Base-by-base conservation (phyloP, 139 green algal species). In the Chlamydomonas applanata region DNA sequence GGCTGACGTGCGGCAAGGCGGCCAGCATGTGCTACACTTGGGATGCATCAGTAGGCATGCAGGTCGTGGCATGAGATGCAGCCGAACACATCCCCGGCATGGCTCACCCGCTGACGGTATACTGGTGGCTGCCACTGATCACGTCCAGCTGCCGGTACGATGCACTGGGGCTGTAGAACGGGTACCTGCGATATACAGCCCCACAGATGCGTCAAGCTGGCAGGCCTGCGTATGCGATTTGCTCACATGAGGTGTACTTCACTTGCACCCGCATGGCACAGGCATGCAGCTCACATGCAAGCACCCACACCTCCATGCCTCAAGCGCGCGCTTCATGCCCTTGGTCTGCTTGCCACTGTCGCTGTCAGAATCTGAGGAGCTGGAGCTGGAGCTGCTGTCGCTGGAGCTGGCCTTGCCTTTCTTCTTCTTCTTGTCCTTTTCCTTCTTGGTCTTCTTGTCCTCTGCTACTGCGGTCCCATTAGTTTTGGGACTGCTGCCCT, bases 101-200 rank as follows among this genome's bases (percentile, higher is more conserved):
- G 30, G 29, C 71, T 77, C 29, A 87, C 82, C 83, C 83, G 36
- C 69, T 75, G 52, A 89, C 69, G 20, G 77, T 78, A 70, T 85
- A 89, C 16, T 83, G 80, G 53, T 89, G 83, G n/a, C 74, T 85
- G 46, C 83, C 69, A 7, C 71, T 75, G 4, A 89, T 36, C 7
- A 77, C 73, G 27, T 79, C 82, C 35, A 86, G 49, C 45, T 82
- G 62, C 2, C 83, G 63, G 52, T 69, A 79, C 11, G 73, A 79
- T 24, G 73, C 73, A 32, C 61, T 78, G 4, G 72, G 72, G 14
- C 27, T 40, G 46, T 72, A 78, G 7, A 72, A 35, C 1, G 72
- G 72, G 60, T 78, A 78, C 72, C 72, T 76, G 59, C 16, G 5
- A 67, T 9, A 14, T 4, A 67, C 14, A 44, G 4, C 5, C 4